Evolutionary conservation across 2,329 filamentous ascomycete genomes (phyloP).

Genomic region (Colletotrichum lentis): DNA sequence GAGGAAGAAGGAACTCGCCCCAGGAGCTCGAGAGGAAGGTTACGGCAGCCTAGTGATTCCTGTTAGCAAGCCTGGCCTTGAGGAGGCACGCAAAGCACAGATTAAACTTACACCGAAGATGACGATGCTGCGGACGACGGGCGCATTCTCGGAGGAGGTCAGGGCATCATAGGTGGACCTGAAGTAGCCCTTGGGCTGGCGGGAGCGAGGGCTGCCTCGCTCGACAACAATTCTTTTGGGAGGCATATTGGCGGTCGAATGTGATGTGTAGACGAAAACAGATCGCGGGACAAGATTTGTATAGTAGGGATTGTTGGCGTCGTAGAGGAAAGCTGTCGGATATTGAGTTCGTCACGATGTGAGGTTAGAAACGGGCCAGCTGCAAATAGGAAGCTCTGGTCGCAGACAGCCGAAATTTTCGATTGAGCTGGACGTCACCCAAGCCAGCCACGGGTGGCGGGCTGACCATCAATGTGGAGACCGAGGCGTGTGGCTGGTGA

Average conservation of each 20-base stretch:
- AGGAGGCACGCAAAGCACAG: not conserved
- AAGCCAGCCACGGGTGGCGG: not conserved
- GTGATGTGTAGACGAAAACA: conserved; percentile 18
- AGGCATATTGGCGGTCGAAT: conserved; percentile 60
- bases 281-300: not conserved
- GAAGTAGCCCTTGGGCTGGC: conserved; percentile 62
- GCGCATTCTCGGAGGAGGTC: conserved; percentile 73
- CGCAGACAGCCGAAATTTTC: conserved; percentile 28
- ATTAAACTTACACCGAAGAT: conserved; percentile 69
- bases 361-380: not conserved
- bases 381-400: conserved; percentile 1
- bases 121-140: conserved; percentile 72
- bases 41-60: conserved; percentile 62
- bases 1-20: conserved; percentile 72
- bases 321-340: conserved; percentile 4
- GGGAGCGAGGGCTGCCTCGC: conserved; percentile 52
- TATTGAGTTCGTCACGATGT: conserved; percentile 14
- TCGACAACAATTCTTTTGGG: conserved; percentile 68
- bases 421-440: conserved; percentile 11
- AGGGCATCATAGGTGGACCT: conserved; percentile 67
- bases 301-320: not conserved
- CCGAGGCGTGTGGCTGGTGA: not conserved
- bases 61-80: conserved; percentile 21
- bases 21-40: conserved; percentile 73
- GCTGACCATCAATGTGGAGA: not conserved